phyloP scores from a whole-genome alignment of 2,329 filamentous ascomycete genomes.

The Pseudofabraea citricarpa region DNA sequence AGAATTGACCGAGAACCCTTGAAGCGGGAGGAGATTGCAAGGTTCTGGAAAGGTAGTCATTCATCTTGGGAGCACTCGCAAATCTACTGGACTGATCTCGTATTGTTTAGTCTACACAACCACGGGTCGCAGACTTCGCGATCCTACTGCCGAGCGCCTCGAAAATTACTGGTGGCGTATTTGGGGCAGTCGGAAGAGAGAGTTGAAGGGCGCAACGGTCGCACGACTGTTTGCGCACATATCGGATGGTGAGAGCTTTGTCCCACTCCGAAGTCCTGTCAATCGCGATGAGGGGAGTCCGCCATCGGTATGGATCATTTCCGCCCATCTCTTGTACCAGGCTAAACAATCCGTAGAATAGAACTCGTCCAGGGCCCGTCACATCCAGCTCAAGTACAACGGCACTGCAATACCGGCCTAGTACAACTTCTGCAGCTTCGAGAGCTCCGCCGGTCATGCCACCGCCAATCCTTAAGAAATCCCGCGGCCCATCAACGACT shows the following conservation, averaged over 20 bases:
- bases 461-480: conserved; percentile 58
- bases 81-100: conserved; percentile 6
- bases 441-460: conserved; percentile 34
- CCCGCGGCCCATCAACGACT: conserved; percentile 45
- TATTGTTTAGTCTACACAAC: conserved; percentile 51
- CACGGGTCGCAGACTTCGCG: conserved; percentile 51
- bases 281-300: conserved; percentile 44
- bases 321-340: conserved; percentile 11
- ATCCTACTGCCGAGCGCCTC: conserved; percentile 57
- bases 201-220: conserved; percentile 47
- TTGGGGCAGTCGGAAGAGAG: conserved; percentile 45
- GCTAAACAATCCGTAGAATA: conserved; percentile 19
- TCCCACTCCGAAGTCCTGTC: conserved; percentile 48
- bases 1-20: conserved; percentile 35
- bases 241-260: conserved; percentile 51
- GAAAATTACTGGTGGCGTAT: conserved; percentile 66
- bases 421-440: conserved; percentile 14
- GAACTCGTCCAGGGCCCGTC: conserved; percentile 12
- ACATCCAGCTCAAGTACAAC: conserved; percentile 18
- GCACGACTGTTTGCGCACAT: conserved; percentile 54
- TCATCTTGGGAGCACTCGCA: conserved; percentile 13
- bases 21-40: conserved; percentile 45
- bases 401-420: conserved; percentile 12
- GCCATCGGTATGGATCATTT: conserved; percentile 37
- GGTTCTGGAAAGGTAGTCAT: conserved; percentile 53